Evolutionary conservation across 805 yeast genomes (phyloP), one percentile per base, ranked within the genome.

Genomic region (Candida sonorensis): DNA sequence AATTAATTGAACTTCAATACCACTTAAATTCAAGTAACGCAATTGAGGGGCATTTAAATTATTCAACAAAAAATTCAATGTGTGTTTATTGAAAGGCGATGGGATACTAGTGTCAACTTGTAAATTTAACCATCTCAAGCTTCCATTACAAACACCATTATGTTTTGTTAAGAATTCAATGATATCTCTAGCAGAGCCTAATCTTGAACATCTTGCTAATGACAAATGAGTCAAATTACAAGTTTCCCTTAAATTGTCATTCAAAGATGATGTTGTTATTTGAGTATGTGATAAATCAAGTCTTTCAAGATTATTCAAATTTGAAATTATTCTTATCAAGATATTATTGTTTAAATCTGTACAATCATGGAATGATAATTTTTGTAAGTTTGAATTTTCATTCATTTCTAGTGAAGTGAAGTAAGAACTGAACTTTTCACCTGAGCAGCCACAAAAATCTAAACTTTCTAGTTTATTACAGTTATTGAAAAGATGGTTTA

Each of bases 351-450:
- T 69, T 23, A 87, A 62, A 42, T 83, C 85, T 2, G 92, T 78
- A 54, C 97, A 88, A 49, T 86, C 95, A 57, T 87, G 95, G 49
- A 88, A 73, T 0, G 94, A 84, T 9, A 88, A 46, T 37, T 72
- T 64, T 46, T 69, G 48, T 41, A 61, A 44, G 22, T 45, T 46
- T 17, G 43, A 35, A 32, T 36, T 52, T 16, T 33, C 44, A 36
- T 37, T 48, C 26, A 66, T 52, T n/a, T 32, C 45, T 15, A 73
- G 53, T 13, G 60, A n/a, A n/a, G n/a, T n/a, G n/a, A n/a, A n/a
- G n/a, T n/a, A n/a, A n/a, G n/a, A n/a, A n/a, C n/a, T n/a, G n/a
- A n/a, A n/a, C n/a, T n/a, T n/a, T n/a, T n/a, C n/a, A n/a, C n/a
- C n/a, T n/a, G n/a, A n/a, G n/a, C n/a, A n/a, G n/a, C n/a, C n/a